Evolutionary conservation across 2,329 filamentous ascomycete species (phyloP).

Genomic region (Lasiodiplodia theobromae): DNA sequence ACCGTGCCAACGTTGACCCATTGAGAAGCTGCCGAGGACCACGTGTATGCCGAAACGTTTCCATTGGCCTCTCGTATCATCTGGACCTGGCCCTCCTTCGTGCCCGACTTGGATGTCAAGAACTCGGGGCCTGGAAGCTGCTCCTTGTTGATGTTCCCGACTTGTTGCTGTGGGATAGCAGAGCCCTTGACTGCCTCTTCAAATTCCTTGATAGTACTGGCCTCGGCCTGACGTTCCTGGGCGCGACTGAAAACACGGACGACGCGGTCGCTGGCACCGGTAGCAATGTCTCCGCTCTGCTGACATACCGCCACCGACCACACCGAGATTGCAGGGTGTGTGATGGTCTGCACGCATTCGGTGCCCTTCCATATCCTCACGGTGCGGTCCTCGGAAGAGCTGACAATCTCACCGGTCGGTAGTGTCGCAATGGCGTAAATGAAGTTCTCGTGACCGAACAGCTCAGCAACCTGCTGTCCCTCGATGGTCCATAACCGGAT

Average conservation of each 20-base stretch:
- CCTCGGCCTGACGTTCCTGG: conserved; percentile 71
- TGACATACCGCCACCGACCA: conserved; percentile 88
- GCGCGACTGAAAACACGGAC: conserved; percentile 84
- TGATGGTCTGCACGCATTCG: conserved; percentile 92
- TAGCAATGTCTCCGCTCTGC: conserved; percentile 90
- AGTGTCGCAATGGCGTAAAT: conserved; percentile 84
- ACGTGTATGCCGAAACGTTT: conserved; percentile 84
- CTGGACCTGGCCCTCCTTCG: conserved; percentile 95
- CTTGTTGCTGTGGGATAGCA: conserved; percentile 86
- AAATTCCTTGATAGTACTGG: conserved; percentile 74
- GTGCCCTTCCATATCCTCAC: conserved; percentile 84
- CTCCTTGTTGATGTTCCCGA: conserved; percentile 82
- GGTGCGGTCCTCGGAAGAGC: conserved; percentile 93
- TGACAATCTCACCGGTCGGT: conserved; percentile 86
- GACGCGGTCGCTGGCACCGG: conserved; percentile 86
- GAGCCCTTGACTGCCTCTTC: conserved; percentile 83
- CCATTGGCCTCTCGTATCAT: conserved; percentile 87
- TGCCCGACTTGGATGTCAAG: conserved; percentile 78
- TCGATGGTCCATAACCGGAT: conserved; percentile 87
- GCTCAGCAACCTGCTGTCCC: conserved; percentile 76
- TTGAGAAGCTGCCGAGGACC: conserved; percentile 71
- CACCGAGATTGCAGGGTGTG: conserved; percentile 94
- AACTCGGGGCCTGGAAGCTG: conserved; percentile 89
- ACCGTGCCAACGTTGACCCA: conserved; percentile 95
- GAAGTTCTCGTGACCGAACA: conserved; percentile 91